Base-by-base conservation (phyloP, 2,329 filamentous ascomycete species). In the Periconia sp. region DNA sequence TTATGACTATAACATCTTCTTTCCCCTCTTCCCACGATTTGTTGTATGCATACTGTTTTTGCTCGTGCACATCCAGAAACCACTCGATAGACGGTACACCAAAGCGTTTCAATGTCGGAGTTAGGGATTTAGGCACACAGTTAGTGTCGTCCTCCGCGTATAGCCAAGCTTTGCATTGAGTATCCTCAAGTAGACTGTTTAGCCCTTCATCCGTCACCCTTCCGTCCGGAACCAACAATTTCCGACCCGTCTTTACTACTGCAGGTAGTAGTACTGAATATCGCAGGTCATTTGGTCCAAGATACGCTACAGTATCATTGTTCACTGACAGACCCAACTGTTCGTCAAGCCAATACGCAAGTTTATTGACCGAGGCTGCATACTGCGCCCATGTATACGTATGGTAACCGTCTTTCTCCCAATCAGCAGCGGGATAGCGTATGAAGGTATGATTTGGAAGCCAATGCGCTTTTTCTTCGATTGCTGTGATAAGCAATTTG, bases 391-490 rank as follows among this genome's bases (percentile, higher is more conserved):
- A 50, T 5, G 46, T 54, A 5, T 54, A 46, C 2, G 46, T 49
- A 4, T 37, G 33, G 33, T 54, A 57, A 4, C 54, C 54, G 12
- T 45, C 25, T 2, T 21, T 36, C 26, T 57, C 46, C 52, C 51
- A 55, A 16, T 53, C 28, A 11, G 24, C 18, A 4, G 16, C n/a
- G 2, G 55, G 43, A 24, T 52, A 56, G 12, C 51, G 48, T 26
- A 56, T 40, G 22, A 40, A 52, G 2, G 49, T 51, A 18, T 56
- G 40, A 21, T 42, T 24, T 13, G 43, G 34, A 4, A 34, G 22
- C 46, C 41, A 50, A 30, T 42, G 32, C 4, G 50, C 54, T 37
- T 56, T 57, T 15, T 56, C 43, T 22, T 52, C 52, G 22, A 59
- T 53, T 12, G 46, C 32, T 16, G 39, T 35, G 10, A 40, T 15